phyloP scores from a whole-genome alignment of 2,329 filamentous ascomycete species.

The Colletotrichum gigasporum region DNA sequence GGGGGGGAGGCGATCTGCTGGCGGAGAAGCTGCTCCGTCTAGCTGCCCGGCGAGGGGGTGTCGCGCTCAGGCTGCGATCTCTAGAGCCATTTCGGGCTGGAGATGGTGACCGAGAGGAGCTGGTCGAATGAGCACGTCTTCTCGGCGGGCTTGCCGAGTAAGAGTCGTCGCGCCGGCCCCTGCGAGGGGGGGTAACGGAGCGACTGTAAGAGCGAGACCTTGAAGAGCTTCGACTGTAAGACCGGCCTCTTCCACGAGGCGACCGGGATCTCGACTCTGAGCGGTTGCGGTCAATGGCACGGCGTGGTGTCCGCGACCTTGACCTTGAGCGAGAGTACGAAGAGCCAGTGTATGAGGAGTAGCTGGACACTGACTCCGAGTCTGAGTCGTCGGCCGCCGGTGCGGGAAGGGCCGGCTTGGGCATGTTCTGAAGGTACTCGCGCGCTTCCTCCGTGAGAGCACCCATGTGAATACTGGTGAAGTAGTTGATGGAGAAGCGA shows the following conservation, averaged over 20 bases:
- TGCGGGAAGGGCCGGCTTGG: conserved; percentile 81
- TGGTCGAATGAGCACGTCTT: conserved; percentile 36
- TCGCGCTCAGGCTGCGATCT: conserved; percentile 26
- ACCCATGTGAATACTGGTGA: conserved; percentile 97
- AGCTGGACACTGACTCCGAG: conserved; percentile 79
- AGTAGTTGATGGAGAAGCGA: conserved; percentile 98
- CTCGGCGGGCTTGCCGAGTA: conserved; percentile 43
- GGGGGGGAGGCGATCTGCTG: conserved; percentile 38
- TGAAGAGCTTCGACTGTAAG: conserved; percentile 44
- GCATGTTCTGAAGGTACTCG: conserved; percentile 87
- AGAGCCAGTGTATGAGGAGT: conserved; percentile 76
- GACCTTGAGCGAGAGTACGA: conserved; percentile 66
- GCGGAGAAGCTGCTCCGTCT: conserved; percentile 45
- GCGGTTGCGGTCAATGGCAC: conserved; percentile 46
- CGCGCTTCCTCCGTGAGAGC: conserved; percentile 94
- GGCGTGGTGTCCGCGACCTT: conserved; percentile 51
- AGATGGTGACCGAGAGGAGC: conserved; percentile 40
- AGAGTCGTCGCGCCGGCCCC: conserved; percentile 33
- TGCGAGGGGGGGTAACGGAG: conserved; percentile 31
- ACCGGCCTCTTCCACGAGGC: conserved; percentile 39
- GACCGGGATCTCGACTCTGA: conserved; percentile 45
- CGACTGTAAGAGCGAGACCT: conserved; percentile 46
- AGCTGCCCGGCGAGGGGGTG: conserved; percentile 35
- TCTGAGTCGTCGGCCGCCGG: conserved; percentile 69
- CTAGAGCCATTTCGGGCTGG: conserved; percentile 38